phyloP scores from a whole-genome alignment of 257 asterid species.

The Capsicum chinense region DNA sequence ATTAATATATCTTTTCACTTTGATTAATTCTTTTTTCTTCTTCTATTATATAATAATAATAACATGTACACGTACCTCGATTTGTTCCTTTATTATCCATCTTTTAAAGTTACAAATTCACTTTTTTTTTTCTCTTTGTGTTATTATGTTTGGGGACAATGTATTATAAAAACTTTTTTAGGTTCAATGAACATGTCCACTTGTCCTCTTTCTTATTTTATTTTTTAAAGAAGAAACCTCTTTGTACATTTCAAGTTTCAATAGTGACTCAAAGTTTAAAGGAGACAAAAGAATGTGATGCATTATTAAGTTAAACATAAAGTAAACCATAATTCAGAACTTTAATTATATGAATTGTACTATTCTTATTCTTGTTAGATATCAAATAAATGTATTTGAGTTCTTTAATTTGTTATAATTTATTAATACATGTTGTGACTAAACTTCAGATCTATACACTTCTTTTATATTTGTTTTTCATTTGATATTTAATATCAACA shows the following conservation, averaged over 20 bases:
- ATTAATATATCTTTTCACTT: too few species aligned
- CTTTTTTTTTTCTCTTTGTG: background rate
- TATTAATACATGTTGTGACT: too few species aligned
- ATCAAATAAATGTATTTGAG: background rate
- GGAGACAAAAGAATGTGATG: conserved; percentile 25
- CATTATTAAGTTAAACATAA: conserved; percentile 21
- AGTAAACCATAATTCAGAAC: background rate
- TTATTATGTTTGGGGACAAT: background rate
- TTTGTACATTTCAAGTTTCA: conserved; percentile 9
- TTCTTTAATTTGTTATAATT: background rate
- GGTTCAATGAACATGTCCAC: conserved; percentile 31
- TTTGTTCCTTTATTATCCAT: too few species aligned
- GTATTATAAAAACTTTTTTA: background rate
- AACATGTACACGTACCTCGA: too few species aligned
- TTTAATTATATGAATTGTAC: too few species aligned
- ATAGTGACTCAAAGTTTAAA: conserved; percentile 8
- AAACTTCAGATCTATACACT: background rate
- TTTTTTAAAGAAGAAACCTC: background rate
- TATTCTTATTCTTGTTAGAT: background rate
- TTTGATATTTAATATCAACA: background rate
- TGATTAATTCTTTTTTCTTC: too few species aligned
- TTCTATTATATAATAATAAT: too few species aligned
- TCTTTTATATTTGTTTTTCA: background rate
- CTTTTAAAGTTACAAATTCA: background rate
- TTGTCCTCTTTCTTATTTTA: background rate